Evolutionary conservation across 345 rosid genomes (phyloP), one percentile per base, ranked within the genome.

Genomic region (Odontarrhena argentea): DNA sequence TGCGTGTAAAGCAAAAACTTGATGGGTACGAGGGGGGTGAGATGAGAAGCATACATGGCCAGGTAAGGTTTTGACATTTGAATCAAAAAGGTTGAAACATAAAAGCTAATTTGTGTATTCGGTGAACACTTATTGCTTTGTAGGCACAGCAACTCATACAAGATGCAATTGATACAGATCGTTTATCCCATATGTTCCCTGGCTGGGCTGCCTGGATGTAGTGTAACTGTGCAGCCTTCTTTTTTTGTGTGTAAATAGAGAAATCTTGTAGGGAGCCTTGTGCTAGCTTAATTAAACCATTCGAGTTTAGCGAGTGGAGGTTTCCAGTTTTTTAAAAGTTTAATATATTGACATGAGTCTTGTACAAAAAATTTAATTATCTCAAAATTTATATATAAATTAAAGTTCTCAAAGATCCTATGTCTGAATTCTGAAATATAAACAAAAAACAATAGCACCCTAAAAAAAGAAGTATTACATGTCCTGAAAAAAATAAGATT

Each of bases 21-120:
- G 99, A 94, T 76, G 99, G 99, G 38, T 94, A 94, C 55, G 99
- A 94, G 71, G 99, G 79, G 65, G 99, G 97, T 50, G 99, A 88
- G 85, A 74, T 83, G 84, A 87, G 96, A 80, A 91, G 99, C 63
- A 78, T 84, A 34, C 86, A 94, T 61, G 97, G 99, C 62, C 97
- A 91, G 97, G 99, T 91, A 81, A 53, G 6, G 4, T 32, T 43
- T 35, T 45, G n/a, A 53, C 52, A 13, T 28, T 41, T 66, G 26
- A 15, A 41, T 44, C 25, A 40, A 30, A 45, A 45, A 15, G 26
- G 49, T 48, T n/a, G 6, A 15, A 60, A 60, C 36, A 60, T 12
- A 52, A 61, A 65, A 47, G 9, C 28, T 35, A 41, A 40, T 1
- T 56, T 38, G 37, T 57, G 54, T 43, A 57, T 71, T 54, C 60